phyloP scores from a whole-genome alignment of 148 eudicot genomes.

The Vaccinium macrocarpon region DNA sequence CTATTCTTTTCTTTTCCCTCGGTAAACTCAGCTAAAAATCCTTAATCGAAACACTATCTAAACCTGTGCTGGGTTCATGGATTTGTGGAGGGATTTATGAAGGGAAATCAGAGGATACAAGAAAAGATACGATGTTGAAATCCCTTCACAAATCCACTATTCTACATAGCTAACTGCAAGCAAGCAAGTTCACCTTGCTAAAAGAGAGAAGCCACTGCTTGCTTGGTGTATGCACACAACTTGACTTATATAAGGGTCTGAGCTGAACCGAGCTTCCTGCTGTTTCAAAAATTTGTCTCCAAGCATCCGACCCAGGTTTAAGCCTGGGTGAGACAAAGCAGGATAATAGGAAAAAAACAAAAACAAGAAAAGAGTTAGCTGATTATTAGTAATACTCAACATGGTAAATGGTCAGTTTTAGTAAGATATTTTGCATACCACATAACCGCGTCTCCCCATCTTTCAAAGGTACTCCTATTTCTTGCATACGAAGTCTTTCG shows the following conservation, averaged over 20 bases:
- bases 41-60: neutral
- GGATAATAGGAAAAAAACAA: neutral
- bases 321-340: slow-evolving; percentile 40
- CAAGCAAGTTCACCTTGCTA: slow-evolving; percentile 69
- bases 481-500: slow-evolving; percentile 78
- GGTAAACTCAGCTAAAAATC: neutral
- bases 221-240: slow-evolving; percentile 56
- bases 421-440: slow-evolving; percentile 36
- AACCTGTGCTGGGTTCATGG: neutral
- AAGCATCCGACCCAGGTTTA: slow-evolving; percentile 90
- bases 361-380: neutral
- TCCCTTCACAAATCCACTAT: neutral
- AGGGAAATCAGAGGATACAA: neutral
- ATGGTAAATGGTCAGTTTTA: neutral
- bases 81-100: neutral
- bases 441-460: slow-evolving; percentile 96
- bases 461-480: slow-evolving; percentile 71
- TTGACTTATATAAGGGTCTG: slow-evolving; percentile 78
- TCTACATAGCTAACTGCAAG: neutral
- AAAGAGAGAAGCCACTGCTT: slow-evolving; percentile 60
- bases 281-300: slow-evolving; percentile 95
- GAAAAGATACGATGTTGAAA: neutral
- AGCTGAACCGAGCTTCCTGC: slow-evolving; percentile 87
- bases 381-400: neutral
- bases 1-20: neutral